Base-by-base conservation (phyloP, 352 stramenopile species). In the Elongisporangium anandrum region DNA sequence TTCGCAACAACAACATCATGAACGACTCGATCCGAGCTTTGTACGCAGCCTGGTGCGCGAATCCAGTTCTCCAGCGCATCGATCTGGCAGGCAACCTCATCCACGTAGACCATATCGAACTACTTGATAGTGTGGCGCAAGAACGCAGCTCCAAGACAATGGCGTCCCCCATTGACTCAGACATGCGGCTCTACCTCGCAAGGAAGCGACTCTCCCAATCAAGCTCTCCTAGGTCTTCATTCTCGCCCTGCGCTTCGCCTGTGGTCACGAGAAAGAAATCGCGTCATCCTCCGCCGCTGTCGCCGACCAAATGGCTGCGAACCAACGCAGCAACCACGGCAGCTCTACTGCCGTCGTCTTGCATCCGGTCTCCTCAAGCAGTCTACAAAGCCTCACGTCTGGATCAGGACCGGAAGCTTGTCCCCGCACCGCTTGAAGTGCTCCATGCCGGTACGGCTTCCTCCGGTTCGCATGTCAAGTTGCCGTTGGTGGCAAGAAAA, bases 11-110 rank as follows among this genome's bases (percentile, higher is more conserved):
- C 56, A 57, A 76, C 39, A 50, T 90, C 23, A 70, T 76, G 63
- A 84, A 82, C 57, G 79, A 90, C 50, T 73, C 70, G 3, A 50
- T 90, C 9, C 24, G 59, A 0, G 6, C 52, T 7, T 50, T 89
- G 6, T 51, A 61, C 5, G n/a, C 57, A 9, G 61, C 72, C n/a
- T 77, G 76, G 57, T 63, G 73, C 60, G 8, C 59, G 10, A 88
- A 86, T n/a, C 66, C 70, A 0, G 64, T 66, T 49, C 54, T 91
- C 6, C 61, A 73, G 22, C 51, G 21, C 21, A 54, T 92, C 3
- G 73, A 92, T 3, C 24, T 92, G 19, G 55, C 62, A 9, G 81
- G 81, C 0, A 92, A 92, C 54, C 54, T 92, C 20, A 70, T 90
- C 26, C 68, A 85, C 15, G n/a, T 41, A 15, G 60, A 79, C 13